Base-by-base conservation (phyloP, 441 rosid genomes). In the Adansonia madagascariensis region DNA sequence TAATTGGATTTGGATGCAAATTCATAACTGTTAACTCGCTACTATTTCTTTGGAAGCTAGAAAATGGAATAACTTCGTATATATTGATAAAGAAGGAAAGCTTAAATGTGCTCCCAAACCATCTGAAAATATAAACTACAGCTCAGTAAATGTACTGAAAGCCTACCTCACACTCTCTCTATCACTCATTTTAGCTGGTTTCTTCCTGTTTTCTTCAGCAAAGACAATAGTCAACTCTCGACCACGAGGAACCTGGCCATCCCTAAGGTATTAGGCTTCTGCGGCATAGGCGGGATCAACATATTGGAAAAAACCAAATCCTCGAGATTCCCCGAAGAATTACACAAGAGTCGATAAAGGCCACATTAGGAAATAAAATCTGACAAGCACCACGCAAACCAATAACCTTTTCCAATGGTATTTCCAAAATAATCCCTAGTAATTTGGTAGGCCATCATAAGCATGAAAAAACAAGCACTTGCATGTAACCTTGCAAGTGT, bases 401-500 rank as follows among this genome's bases (percentile, higher is more conserved):
- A 82, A 79, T 79, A 84, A 77, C 83, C 86, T 78, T 75, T 78
- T 73, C 72, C 76, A 80, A 80, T 76, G 74, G 77, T 81, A 83
- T 75, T 85, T 83, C 84, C 82, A 85, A 82, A 86, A 86, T 81
- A 67, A 82, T 83, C 86, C 87, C 89, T 83, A 80, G 77, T 73
- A 85, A 84, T 71, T 77, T 44, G 82, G 86, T 88, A 85, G 90
- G 90, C 84, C 95, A 85, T 76, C 84, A 81, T 86, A 90, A 91
- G 85, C 89, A 90, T 84, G 88, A 83, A 87, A 88, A 93, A 83
- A 94, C 98, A 91, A 91, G 98, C 98, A 94, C 97, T 84, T 82
- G 92, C 94, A 97, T 93, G 94, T 88, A 91, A 93, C 86, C 94
- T 93, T 89, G 94, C 86, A 91, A 87, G 86, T 89, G 84, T 87